Conservation (phyloP, 164 flowering plant genomes). For the Annona cherimola region DNA sequence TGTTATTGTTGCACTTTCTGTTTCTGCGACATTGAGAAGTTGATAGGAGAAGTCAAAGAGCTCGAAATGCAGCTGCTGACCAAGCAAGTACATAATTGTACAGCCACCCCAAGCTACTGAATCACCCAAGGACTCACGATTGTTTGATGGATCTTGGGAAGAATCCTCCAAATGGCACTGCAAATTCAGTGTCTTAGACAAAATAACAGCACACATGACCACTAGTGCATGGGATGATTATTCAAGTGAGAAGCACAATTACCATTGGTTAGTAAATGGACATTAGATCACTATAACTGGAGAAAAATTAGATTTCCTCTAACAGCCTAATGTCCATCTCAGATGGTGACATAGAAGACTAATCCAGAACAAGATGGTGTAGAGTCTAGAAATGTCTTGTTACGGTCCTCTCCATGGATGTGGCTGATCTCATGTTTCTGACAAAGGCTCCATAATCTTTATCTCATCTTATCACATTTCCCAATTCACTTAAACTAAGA, state of each 20-base stretch:
- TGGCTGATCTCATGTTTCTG: not conserved
- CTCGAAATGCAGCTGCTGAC: slow-evolving; percentile 94
- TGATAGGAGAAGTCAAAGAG: slow-evolving; percentile 96
- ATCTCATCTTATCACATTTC: not conserved
- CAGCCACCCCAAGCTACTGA: slow-evolving; percentile 99
- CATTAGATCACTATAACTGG: not conserved
- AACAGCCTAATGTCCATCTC: no score
- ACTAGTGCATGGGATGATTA: not conserved
- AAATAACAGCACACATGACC: not conserved
- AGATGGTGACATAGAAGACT: not conserved
- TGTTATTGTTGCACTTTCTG: slow-evolving; percentile 45
- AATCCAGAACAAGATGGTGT: not conserved
- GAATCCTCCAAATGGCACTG: slow-evolving; percentile 84
- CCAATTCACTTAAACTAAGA: not conserved
- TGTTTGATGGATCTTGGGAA: slow-evolving; percentile 36
- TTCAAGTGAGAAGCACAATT: not conserved
- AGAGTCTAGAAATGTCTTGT: not conserved
- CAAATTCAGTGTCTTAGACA: slow-evolving; percentile 3
- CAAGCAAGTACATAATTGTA: slow-evolving; percentile 89
- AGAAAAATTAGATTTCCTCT: not conserved
- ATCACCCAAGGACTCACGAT: slow-evolving; percentile 70
- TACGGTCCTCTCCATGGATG: not conserved
- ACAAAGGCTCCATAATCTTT: not conserved
- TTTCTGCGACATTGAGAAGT: slow-evolving; percentile 93
- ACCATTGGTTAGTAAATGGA: not conserved